phyloP scores from a whole-genome alignment of 148 eudicot species.

The Simmondsia chinensis region DNA sequence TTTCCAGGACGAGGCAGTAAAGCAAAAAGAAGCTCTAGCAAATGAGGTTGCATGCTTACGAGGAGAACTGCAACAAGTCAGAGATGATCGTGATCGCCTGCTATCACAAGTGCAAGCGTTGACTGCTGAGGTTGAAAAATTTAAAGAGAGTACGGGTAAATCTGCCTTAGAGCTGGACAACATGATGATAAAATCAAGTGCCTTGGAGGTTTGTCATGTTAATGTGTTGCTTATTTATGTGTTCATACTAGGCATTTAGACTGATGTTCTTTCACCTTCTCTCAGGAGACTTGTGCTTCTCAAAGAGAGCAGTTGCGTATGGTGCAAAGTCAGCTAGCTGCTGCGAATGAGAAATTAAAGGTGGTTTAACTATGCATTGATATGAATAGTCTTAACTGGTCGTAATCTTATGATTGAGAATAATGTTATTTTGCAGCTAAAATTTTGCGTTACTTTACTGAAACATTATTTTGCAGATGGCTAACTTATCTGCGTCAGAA shows the following conservation, averaged over 20 bases:
- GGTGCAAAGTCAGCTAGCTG: slow-evolving; percentile 40
- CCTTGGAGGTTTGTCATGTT: slow-evolving; percentile 46
- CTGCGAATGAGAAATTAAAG: slow-evolving; percentile 61
- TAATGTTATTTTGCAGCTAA: not conserved
- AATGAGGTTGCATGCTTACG: slow-evolving; percentile 39
- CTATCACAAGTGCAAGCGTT: slow-evolving; percentile 29
- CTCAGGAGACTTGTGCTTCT: slow-evolving; percentile 49
- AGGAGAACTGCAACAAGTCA: slow-evolving; percentile 49
- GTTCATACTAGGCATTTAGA: no score
- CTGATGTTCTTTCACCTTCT: not conserved
- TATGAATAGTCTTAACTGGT: not conserved
- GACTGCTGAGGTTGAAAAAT: slow-evolving; percentile 29
- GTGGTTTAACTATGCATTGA: slow-evolving; percentile 10
- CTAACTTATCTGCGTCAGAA: slow-evolving; percentile 44
- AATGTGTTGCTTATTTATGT: not conserved
- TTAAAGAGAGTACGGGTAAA: slow-evolving; percentile 49
- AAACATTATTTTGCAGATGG: slow-evolving; percentile 31
- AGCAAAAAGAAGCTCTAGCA: slow-evolving; percentile 33
- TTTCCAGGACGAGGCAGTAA: slow-evolving; percentile 42
- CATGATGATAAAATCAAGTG: slow-evolving; percentile 38
- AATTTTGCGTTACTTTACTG: not conserved
- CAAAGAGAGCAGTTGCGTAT: slow-evolving; percentile 40
- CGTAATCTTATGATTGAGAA: not conserved
- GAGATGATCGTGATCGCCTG: slow-evolving; percentile 61
- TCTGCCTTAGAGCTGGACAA: slow-evolving; percentile 44